Base-by-base conservation (phyloP, 371 early-diverging fungal species). In the Apophysomyces variabilis region DNA sequence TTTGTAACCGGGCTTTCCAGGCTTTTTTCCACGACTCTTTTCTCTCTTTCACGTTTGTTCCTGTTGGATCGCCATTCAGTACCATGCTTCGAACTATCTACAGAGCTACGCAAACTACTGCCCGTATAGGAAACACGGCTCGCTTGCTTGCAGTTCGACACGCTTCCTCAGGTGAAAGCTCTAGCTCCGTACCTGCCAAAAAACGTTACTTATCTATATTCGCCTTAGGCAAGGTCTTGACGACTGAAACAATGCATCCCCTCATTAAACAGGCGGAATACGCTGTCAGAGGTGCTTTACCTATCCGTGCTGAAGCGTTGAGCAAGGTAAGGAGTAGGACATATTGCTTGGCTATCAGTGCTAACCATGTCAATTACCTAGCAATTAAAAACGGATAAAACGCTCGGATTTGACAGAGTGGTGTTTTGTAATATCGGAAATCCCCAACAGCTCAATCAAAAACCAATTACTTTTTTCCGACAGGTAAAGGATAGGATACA, bases 211-310 rank as follows among this genome's bases (percentile, higher is more conserved):
- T 38, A 54, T 37, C 16, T 38, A 26, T 7, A 57, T 37, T 16
- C 39, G 7, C 5, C 38, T 37, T 35, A 68, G 71, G 62, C 38
- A 78, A 76, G 37, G 78, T 81, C 16, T 63, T 81, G 65, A 81
- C 74, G 4, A 58, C 69, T 0, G 88, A 89, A 13, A 88, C 84
- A 3, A 91, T 94, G 79, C 93, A 93, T 71, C 89, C 88, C 59
- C 80, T 87, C 65, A 73, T 96, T 67, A 84, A 80, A 64, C 80
- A 85, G 38, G 92, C 92, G 64, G 93, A 97, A 71, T 99, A 99
- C 74, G 98, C 99, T 37, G 99, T 99, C 6, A 93, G 99, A 62
- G 99, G 99, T 46, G 96, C 91, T 64, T 80, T 96, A 32, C 97
- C 99, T 32, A 95, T 99, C 70, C 90, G 94, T 39, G 96, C 97